These are phyloP conservation scores for Dryadomyces quercus-mongolicae DNA, from an alignment of 2,329 filamentous ascomycete genomes.

Conservation along the genomic window DNA sequence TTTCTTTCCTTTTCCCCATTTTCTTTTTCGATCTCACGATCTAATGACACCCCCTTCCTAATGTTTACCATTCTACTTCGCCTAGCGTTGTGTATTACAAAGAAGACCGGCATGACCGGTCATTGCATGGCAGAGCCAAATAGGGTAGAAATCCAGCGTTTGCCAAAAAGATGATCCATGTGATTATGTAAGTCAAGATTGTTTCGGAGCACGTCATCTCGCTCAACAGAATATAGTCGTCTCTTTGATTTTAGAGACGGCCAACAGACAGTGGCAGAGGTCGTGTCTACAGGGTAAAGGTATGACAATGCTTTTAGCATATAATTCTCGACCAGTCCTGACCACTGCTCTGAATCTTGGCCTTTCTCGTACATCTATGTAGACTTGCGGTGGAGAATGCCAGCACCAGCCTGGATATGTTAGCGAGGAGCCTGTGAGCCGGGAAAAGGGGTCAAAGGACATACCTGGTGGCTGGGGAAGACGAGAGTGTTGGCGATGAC, in stretches of 20 bases:
- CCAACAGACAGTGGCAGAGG: not conserved
- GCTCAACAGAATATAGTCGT: too few relatives aligned
- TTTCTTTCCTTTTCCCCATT: not conserved
- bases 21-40: not conserved
- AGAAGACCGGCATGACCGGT: not conserved
- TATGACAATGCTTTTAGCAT: too few relatives aligned
- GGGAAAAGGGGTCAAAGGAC: not conserved
- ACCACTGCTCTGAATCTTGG: not conserved
- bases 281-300: too few relatives aligned
- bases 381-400: constrained; percentile 6
- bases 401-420: constrained; percentile 7
- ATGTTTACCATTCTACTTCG: not conserved
- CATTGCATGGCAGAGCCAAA: not conserved
- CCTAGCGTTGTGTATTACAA: not conserved
- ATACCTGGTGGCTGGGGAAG: constrained; percentile 79
- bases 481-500: constrained; percentile 79
- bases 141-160: not conserved
- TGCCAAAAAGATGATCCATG: not conserved
- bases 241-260: not conserved
- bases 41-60: not conserved
- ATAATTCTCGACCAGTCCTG: not conserved
- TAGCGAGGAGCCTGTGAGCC: not conserved
- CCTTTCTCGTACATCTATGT: not conserved
- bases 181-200: too few relatives aligned
- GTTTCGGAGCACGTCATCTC: too few relatives aligned